Base-by-base conservation (phyloP, 2,329 filamentous ascomycete species). In the Trichoderma endophyticum region DNA sequence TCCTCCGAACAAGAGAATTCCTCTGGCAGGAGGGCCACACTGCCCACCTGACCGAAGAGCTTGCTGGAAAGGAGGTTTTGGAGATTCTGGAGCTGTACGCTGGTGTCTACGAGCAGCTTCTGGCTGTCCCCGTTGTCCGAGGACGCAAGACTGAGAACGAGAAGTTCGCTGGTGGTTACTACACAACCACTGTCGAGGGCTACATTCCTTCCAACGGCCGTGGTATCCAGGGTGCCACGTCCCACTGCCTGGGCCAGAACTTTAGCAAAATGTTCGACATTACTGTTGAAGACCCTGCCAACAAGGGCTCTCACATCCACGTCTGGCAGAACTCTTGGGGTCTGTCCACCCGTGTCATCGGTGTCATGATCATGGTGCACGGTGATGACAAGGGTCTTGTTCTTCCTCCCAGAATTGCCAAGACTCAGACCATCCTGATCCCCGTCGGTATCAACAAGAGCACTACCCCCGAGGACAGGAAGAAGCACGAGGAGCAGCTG, bases 291-390 rank as follows among this genome's bases (percentile, higher is more conserved):
- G 95, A 99, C 79, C 96, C 96, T 28, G 86, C 87, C 73, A 88
- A 96, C 81, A 92, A 93, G 83, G 92, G 93, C 75, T 88, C 91
- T 76, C 91, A 94, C 78, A 85, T 98, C 71, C 86, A 95, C 79
- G 95, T 98, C 71, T 98, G 95, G 95, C 96, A 99, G 82, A 99
- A 99, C 86, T 98, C 94, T 15, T 99, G 96, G 96, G 96, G 96
- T 83, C 89, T 99, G 73, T 98, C 95, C 1, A 99, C 96, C 70
- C 94, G 96, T 80, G 94, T 95, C 71, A 97, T 99, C 76, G 97
- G 96, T 84, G 94, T 98, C 81, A 98, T 98, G 95, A 93, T 98
- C 79, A 96, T 99, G 90, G 94, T 97, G 73, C 96, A 99, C 84
- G 92, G 94, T 78, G 96, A 99, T 81, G 92, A 99, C 85, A 95